A percentile compares a stretch with the other conserved stretches of the same genome.
Conservation (phyloP, 768 basidiomycete species). For the Galerina marginata region DNA sequence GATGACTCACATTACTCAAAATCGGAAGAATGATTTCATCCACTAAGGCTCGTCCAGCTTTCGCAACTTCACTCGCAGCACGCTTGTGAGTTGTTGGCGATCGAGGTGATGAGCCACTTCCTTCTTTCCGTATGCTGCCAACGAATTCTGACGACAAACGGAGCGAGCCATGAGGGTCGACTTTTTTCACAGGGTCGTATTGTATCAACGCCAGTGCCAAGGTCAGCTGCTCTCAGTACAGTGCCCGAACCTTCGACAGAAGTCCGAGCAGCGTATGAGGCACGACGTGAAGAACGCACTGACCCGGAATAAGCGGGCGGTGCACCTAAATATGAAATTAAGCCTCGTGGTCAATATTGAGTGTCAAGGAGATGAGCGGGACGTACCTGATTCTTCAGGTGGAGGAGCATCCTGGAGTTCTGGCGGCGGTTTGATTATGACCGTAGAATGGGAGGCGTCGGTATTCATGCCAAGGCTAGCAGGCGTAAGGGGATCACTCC, state of each 20-base stretch:
- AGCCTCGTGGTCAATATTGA: conserved; percentile 1
- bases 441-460: conserved; percentile 71
- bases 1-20: conserved; percentile 65
- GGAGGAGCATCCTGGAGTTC: conserved; percentile 45
- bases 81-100: conserved; percentile 54
- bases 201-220: conserved; percentile 89
- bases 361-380: conserved; percentile 30
- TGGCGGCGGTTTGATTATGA: conserved; percentile 62
- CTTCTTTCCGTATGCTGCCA: conserved; percentile 70
- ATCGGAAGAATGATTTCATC: conserved; percentile 87
- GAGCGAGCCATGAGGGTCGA: conserved; percentile 80
- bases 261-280: conserved; percentile 81
- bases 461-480: conserved; percentile 54
- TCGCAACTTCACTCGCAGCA: conserved; percentile 59
- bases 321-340: conserved; percentile 47
- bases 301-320: conserved; percentile 81
- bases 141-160: conserved; percentile 82
- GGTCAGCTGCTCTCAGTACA: conserved; percentile 76
- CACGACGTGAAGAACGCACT: conserved; percentile 63
- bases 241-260: conserved; percentile 70
- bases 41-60: conserved; percentile 71
- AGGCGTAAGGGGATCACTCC: conserved; percentile 55
- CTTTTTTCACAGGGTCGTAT: conserved; percentile 94
- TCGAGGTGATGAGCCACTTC: conserved; percentile 53
- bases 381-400: conserved; percentile 47